Evolutionary conservation across 176 grass and related monocot genomes (phyloP), one percentile per base, ranked within the genome.

Genomic region (Phyllostachys edulis): DNA sequence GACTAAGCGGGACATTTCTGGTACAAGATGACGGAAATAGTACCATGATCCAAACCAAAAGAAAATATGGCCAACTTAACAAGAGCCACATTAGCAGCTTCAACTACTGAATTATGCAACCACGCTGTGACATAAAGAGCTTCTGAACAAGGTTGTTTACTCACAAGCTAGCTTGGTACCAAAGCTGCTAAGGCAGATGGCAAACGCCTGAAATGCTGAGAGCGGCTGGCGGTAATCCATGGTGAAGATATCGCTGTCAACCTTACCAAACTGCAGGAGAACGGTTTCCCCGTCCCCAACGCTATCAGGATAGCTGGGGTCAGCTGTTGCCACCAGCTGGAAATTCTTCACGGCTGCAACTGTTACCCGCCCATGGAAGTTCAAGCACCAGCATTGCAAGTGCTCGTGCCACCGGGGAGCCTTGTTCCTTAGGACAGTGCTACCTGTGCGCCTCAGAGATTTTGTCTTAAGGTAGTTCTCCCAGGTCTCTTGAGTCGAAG

Each of bases 361-460:
- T 41, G 92, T 94, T 2, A 94, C 92, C 6, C 89, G 66, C 7
- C 92, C 92, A 44, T 92, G 89, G n/a, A 94, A 94, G 71, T 94
- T 94, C 73, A 94, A 78, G 87, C 87, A 92, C 92, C 92, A 94
- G 81, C 84, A 92, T 51, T 94, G 85, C 75, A 90, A 57, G 66
- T 92, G 84, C 45, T 94, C 87, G 7, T 94, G 87, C 87, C 92
- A 94, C 9, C 73, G 69, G 44, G 92, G 92, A 38, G 85, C 85
- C 75, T 92, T 94, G 68, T 90, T 94, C 63, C 29, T 87, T 18
- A 92, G 73, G 7, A 88, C 40, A 40, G 55, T 77, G 8, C 50
- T 69, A 32, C 84, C 61, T 0, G 21, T 17, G 11, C 20, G n/a
- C 60, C 21, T 67, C 3, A 79, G 39, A 14, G 68, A 72, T 76